Percentiles rank a stretch among this genome's conserved stretches.
phyloP scores from a whole-genome alignment of 495 filamentous ascomycete species.

The Tuber aestivum region DNA sequence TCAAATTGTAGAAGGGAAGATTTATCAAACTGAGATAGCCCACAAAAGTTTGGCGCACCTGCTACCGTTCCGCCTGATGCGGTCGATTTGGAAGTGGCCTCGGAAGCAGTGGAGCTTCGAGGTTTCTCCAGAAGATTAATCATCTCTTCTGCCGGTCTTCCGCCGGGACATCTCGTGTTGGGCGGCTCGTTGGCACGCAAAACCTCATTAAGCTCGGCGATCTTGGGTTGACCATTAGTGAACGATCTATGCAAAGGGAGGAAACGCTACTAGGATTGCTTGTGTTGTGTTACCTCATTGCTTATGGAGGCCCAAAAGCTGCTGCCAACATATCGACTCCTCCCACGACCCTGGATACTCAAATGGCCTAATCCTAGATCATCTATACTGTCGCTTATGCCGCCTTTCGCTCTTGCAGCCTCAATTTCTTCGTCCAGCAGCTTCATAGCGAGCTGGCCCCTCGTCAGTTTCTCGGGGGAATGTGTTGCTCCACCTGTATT shows the following conservation, averaged over 20 bases:
- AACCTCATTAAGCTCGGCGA: slow-evolving; percentile 36
- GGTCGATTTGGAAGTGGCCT: not conserved
- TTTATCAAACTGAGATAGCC: slow-evolving; percentile 18
- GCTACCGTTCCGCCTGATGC: not conserved
- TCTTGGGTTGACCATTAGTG: slow-evolving; percentile 20
- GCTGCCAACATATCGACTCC: slow-evolving; percentile 79
- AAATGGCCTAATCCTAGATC: slow-evolving; percentile 71
- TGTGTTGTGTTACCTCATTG: slow-evolving; percentile 59
- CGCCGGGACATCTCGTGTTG: not conserved
- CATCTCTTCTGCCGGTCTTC: not conserved
- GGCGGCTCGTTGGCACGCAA: slow-evolving; percentile 5
- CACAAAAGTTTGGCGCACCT: not conserved
- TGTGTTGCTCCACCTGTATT: not conserved
- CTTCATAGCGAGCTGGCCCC: slow-evolving; percentile 13
- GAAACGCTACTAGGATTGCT: not conserved
- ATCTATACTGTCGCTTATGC: slow-evolving; percentile 44
- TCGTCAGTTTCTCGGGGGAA: not conserved
- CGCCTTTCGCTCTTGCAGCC: slow-evolving; percentile 31
- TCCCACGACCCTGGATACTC: slow-evolving; percentile 71
- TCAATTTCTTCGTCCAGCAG: slow-evolving; percentile 40
- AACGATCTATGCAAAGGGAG: not conserved
- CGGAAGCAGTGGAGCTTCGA: not conserved
- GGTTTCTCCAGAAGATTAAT: not conserved
- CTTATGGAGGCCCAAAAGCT: slow-evolving; percentile 83
- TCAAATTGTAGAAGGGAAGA: slow-evolving; percentile 29